Conservation (phyloP, 768 basidiomycete species). For the Gloeostereum incarnatum region DNA sequence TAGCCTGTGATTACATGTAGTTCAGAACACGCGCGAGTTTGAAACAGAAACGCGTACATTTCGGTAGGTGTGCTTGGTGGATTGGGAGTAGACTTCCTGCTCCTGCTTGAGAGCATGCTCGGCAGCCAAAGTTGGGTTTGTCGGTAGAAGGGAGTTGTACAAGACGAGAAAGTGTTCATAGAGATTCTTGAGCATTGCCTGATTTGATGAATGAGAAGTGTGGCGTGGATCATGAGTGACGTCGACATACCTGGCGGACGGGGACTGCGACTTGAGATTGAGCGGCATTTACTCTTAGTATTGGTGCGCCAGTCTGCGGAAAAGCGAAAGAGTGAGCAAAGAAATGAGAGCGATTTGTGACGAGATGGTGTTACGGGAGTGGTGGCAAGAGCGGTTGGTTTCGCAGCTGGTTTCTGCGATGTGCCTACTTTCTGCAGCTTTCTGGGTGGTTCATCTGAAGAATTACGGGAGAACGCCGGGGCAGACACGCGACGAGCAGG, state of each 20-base stretch:
- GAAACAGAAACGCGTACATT: constrained; percentile 39
- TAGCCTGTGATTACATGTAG: constrained; percentile 23
- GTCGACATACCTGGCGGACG: constrained; percentile 54
- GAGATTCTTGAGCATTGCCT: constrained; percentile 70
- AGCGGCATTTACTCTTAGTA: constrained; percentile 57
- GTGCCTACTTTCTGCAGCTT: constrained; percentile 54
- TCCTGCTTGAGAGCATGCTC: constrained; percentile 82
- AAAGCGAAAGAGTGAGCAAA: neutral
- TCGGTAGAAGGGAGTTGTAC: constrained; percentile 46
- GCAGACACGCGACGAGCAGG: constrained; percentile 19
- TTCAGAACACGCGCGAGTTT: neutral
- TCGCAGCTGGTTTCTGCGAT: constrained; percentile 29
- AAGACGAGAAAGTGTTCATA: constrained; percentile 66
- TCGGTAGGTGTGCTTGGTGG: constrained; percentile 75
- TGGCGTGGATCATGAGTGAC: neutral
- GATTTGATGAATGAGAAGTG: neutral
- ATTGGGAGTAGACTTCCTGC: constrained; percentile 64
- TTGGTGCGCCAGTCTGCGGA: constrained; percentile 47
- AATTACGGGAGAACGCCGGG: constrained; percentile 10
- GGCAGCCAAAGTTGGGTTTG: constrained; percentile 53
- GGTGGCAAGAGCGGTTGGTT: constrained; percentile 24
- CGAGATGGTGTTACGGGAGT: too few relatives aligned
- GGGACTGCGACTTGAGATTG: constrained; percentile 65
- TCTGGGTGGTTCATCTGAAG: constrained; percentile 40
- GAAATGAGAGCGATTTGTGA: constrained; percentile 3